Evolutionary conservation across 345 rosid species (phyloP).

Genomic region (Viola odorata): DNA sequence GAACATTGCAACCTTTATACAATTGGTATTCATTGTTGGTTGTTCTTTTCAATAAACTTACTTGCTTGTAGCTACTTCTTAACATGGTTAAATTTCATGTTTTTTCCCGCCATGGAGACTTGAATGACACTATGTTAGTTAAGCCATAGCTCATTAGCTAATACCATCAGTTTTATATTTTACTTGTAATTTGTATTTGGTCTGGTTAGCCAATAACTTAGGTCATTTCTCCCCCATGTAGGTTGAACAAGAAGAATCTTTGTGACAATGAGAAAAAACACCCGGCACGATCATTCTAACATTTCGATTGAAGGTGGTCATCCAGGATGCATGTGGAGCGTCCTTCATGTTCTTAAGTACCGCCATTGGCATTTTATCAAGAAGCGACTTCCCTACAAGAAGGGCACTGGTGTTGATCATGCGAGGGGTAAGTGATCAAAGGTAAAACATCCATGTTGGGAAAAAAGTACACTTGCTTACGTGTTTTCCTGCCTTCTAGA

Average conservation of each 20-base stretch:
- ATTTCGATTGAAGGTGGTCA: conserved; percentile 24
- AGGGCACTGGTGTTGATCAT: conserved; percentile 21
- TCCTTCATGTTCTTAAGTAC: conserved; percentile 54
- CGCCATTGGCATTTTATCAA: conserved; percentile 60
- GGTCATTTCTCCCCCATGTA: conserved; percentile 5
- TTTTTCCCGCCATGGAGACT: too few species aligned
- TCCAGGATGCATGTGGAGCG: conserved; percentile 67
- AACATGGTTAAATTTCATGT: too few species aligned
- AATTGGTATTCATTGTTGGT: too few species aligned
- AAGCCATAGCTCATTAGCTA: too few species aligned
- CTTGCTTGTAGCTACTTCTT: too few species aligned
- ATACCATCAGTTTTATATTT: neutral
- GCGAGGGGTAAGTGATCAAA: conserved; percentile 23
- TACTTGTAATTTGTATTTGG: conserved; percentile 23
- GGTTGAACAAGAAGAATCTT: neutral
- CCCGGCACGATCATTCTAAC: conserved; percentile 21
- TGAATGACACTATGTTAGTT: too few species aligned
- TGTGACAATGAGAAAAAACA: conserved; percentile 45
- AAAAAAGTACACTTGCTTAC: too few species aligned
- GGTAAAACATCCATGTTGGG: too few species aligned
- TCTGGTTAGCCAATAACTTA: conserved; percentile 19
- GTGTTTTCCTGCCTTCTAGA: too few species aligned
- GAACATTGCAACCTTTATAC: too few species aligned
- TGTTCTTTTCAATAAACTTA: too few species aligned
- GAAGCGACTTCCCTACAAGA: conserved; percentile 52